Evolutionary conservation across 306 rosid species (phyloP), one percentile per base, ranked within the genome.

Genomic region (Castanea sativa): DNA sequence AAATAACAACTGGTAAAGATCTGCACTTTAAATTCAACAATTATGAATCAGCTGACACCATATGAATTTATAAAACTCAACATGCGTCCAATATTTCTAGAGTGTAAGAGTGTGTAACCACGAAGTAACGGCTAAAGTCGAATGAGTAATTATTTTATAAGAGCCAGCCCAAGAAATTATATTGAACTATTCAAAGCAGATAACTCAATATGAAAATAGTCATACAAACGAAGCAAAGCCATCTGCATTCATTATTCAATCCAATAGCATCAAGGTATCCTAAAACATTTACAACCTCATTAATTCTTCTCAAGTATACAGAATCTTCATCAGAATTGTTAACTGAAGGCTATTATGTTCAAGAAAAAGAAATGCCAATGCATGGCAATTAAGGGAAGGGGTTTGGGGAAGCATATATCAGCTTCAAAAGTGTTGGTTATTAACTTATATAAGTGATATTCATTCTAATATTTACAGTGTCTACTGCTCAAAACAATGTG

Each of bases 1-100:
- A 91, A 90, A 82, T 91, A 90, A 72, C 96, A 93, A 81, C 94
- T 85, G 52, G 92, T 91, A 81, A 87, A 85, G 67, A 95, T 81
- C 98, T 95, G 88, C 81, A 85, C 18, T 52, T 52, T 80, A 30
- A 58, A 53, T 52, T 57, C 65, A 76, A 73, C 18, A 6, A 74
- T 10, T 72, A 65, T 33, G 43, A 56, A 16, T 70, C 20, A 58
- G 57, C 38, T 57, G 52, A 6, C 63, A 55, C 18, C 38, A 25
- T 18, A 74, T 77, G 32, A 70, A 20, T 41, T 41, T 41, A 41
- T 41, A 11, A 41, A 41, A 20, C 30, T 49, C 30, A 41, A 27
- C 49, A 58, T 27, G 25, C 11, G 0, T 12, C 12, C 49, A 32
- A 19, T 32, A 32, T 32, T 18, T 33, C 14, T 33, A 63, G 11